Conservation (phyloP, 371 early-diverging fungal genomes). For the Apophysomyces sp. region DNA sequence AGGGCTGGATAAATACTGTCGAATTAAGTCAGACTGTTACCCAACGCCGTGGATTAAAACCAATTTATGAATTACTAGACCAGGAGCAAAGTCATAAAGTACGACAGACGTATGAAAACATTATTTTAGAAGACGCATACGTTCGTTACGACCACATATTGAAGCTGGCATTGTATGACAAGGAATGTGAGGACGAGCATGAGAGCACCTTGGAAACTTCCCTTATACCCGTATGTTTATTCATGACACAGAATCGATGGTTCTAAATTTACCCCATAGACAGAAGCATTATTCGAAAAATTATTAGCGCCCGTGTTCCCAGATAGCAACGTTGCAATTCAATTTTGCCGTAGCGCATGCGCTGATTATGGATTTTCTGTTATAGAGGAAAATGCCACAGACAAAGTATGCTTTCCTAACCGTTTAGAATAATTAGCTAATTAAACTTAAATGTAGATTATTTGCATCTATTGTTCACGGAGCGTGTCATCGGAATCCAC, state of each 20-base stretch:
- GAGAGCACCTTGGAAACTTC: background rate
- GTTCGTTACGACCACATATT: background rate
- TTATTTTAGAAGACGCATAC: background rate
- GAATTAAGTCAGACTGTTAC: background rate
- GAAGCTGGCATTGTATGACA: too few relatives aligned
- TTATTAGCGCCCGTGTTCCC: background rate
- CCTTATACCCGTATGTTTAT: background rate
- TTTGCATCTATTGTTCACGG: background rate
- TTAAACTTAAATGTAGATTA: background rate
- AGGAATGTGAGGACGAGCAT: too few relatives aligned
- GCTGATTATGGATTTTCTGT: background rate
- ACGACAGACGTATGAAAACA: background rate
- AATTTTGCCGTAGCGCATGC: background rate
- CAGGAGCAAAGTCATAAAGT: background rate
- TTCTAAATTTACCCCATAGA: background rate
- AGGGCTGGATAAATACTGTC: background rate
- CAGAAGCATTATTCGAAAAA: background rate
- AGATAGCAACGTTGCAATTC: background rate
- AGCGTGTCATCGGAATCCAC: too few relatives aligned
- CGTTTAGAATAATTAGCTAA: too few relatives aligned
- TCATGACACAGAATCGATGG: background rate
- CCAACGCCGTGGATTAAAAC: background rate
- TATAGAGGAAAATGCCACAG: background rate
- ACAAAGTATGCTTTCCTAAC: background rate
- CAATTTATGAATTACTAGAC: background rate